phyloP scores from a whole-genome alignment of 768 basidiomycete species.

The Coprinopsis sp. region DNA sequence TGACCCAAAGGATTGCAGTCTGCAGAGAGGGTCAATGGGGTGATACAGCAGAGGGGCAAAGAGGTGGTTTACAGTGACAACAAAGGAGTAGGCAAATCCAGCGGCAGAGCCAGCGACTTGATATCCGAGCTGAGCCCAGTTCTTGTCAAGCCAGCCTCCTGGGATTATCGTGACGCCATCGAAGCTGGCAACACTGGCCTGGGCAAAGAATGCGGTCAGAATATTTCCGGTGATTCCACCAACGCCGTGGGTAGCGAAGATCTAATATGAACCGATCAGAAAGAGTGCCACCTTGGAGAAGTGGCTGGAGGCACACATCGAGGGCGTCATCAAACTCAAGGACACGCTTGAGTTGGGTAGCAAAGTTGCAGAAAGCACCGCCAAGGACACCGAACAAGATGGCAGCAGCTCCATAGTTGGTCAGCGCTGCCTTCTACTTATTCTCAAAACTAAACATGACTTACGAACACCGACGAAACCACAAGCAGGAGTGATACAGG shows the following conservation, averaged over 20 bases:
- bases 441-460: no score
- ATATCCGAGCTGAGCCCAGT: constrained; percentile 79
- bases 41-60: background rate
- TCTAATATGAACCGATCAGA: constrained; percentile 37
- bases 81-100: constrained; percentile 67
- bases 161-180: constrained; percentile 64
- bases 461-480: constrained; percentile 75
- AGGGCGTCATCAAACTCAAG: constrained; percentile 74
- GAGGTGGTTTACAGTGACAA: constrained; percentile 56
- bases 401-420: constrained; percentile 63
- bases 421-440: no score
- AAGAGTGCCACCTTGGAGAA: background rate
- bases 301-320: constrained; percentile 49
- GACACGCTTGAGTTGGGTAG: constrained; percentile 90
- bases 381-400: constrained; percentile 83
- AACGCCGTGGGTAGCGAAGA: constrained; percentile 81
- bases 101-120: constrained; percentile 75
- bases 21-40: constrained; percentile 18
- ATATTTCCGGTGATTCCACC: constrained; percentile 81
- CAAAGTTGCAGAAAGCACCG: constrained; percentile 85
- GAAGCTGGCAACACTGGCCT: constrained; percentile 69
- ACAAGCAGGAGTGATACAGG: constrained; percentile 84
- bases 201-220: constrained; percentile 86
- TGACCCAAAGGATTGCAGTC: constrained; percentile 81
- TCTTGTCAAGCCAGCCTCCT: constrained; percentile 87